Base-by-base conservation (phyloP, 352 stramenopile genomes). In the Phytophthora ramorum region DNA sequence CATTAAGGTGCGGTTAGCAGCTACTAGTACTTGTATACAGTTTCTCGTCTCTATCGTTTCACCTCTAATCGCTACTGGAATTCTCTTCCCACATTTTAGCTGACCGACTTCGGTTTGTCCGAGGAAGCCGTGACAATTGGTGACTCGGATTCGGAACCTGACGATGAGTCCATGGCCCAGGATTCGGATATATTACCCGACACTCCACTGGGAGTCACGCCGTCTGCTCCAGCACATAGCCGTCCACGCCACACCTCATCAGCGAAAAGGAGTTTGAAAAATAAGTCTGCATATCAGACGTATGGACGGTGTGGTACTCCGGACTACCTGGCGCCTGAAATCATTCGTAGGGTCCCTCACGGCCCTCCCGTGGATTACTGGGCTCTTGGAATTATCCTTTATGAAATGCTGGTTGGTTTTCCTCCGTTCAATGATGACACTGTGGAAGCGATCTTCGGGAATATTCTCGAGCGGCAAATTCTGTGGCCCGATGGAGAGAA, bases 351-450 rank as follows among this genome's bases (percentile, higher is more conserved):
- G 3, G 59, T 78, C 2, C 71, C 78, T 19, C 89, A 97, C 46
- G 89, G 85, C 2, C 84, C 86, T 3, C 78, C 86, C 6, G 91
- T 96, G 16, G 91, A 97, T 40, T 97, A 91, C 37, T 97, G 91
- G 91, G 88, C 87, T 4, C 77, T 97, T 7, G 91, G 91, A n/a
- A 87, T 97, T n/a, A 96, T 97, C 32, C 40, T 97, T 32, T 96
- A 94, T 71, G 88, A 96, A 57, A 95, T 96, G 85, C 71, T 97
- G 28, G 86, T 95, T 14, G 90, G 88, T 0, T 96, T 96, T 60
- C 88, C 88, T 37, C 90, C 90, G 3, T 97, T 97, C 59, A 97
- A 97, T 35, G 90, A 96, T 58, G 85, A 96, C 55, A 94, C 89
- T 0, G 85, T 95, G 24, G 89, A 97, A 40, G 78, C 82, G 0